A percentile compares a stretch with the other conserved stretches of the same genome.
phyloP scores from a whole-genome alignment of 176 grass and related monocot species.

The Aegilops sharonensis region DNA sequence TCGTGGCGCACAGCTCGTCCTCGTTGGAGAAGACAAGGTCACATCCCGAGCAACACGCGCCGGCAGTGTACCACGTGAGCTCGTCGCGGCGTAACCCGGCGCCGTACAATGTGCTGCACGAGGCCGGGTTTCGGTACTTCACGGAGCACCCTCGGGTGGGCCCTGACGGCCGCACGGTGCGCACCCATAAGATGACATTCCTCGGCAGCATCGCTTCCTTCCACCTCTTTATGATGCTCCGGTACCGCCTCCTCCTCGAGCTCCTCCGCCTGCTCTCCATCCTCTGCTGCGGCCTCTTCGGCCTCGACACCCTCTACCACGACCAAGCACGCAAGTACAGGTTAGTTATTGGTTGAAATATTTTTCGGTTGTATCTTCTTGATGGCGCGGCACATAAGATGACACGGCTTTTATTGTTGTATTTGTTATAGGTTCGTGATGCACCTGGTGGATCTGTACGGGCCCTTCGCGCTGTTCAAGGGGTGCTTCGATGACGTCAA shows the following conservation, averaged over 20 bases:
- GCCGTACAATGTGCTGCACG: constrained; percentile 41
- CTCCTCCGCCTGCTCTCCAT: constrained; percentile 31
- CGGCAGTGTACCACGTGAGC: constrained; percentile 49
- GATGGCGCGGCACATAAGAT: background rate
- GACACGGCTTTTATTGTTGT: background rate
- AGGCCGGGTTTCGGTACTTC: constrained; percentile 52
- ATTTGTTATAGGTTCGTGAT: constrained; percentile 21
- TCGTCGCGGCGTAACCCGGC: constrained; percentile 57
- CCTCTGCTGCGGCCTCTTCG: constrained; percentile 16
- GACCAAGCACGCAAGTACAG: constrained; percentile 42
- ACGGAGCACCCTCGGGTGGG: constrained; percentile 50
- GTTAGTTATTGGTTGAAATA: constrained; percentile 9
- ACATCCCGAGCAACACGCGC: background rate
- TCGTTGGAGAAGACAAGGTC: background rate
- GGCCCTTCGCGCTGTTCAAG: constrained; percentile 56
- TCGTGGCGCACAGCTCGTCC: constrained; percentile 19
- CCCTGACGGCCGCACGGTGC: constrained; percentile 31
- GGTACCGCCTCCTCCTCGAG: constrained; percentile 58
- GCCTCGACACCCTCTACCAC: background rate
- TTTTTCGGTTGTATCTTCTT: background rate
- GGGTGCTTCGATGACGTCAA: constrained; percentile 52
- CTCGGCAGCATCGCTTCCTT: constrained; percentile 47
- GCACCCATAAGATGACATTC: constrained; percentile 32
- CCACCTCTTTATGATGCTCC: constrained; percentile 49
- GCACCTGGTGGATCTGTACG: constrained; percentile 60